Evolutionary conservation across 192 early-diverging fungal genomes (phyloP), one percentile per base, ranked within the genome.

Genomic region (Powellomyces hirtus): DNA sequence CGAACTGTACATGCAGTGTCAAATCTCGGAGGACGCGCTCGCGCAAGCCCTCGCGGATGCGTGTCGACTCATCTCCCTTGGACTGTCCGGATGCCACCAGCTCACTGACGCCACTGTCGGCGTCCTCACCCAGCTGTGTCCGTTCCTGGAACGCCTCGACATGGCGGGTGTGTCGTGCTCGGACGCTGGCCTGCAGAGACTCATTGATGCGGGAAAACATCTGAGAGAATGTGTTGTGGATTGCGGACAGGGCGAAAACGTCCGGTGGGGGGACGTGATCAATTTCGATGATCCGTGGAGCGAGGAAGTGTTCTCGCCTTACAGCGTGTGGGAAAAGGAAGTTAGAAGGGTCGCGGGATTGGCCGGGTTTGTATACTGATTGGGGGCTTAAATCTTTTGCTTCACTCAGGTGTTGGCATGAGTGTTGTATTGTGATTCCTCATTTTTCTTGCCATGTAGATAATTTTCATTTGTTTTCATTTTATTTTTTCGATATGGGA

Each of bases 1-100:
- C 37, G 72, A 73, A 38, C 55, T 73, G 13, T 73, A 73, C 66
- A 73, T 73, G 72, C 72, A 73, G 52, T 56, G 34, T 0, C 16
- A 44, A 0, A 16, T 73, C 26, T 34, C 55, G 1, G 66, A 73
- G 52, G 37, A 56, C 26, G 72, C 64, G 56, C 37, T 73, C 1
- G 52, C 50, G 16, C 40, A 66, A 60, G 33, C 56, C 11, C 51
- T 73, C 10, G 22, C 58, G 20, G 38, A 71, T 35, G 10, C 35
- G 0, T 29, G 16, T 14, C 30, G 44, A 20, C 57, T 73, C 20
- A 22, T 51, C 1, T 56, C 60, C 6, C 37, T 73, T 24, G 72
- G 72, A 7, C 45, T 73, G 29, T 61, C 64, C 27, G 66, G 62
- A 7, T 63, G 60, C 70, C n/a, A 29, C 44, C 65, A 61, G 36